Evolutionary conservation across 805 yeast species (phyloP).

Genomic region (Cyberlindnera euphorbiae): DNA sequence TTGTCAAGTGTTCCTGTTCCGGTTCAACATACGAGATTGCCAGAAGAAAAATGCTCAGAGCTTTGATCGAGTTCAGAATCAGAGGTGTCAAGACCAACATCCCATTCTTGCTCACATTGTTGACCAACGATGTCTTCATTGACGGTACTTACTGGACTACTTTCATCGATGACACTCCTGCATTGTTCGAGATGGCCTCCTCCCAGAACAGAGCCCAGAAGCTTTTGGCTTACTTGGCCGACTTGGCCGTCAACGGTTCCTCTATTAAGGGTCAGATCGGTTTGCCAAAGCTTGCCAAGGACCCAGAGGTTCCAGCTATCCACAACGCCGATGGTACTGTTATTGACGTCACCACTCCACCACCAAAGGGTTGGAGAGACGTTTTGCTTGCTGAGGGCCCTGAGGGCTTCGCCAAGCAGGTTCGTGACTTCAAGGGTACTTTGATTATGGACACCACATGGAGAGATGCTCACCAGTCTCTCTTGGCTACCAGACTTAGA

Average conservation of each 20-base stretch:
- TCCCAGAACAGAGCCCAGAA: constrained; percentile 98
- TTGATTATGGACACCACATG: constrained; percentile 97
- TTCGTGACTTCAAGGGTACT: constrained; percentile 79
- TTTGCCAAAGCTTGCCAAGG: constrained; percentile 71
- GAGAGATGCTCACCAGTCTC: constrained; percentile 99
- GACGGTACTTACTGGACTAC: constrained; percentile 95
- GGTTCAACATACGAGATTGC: constrained; percentile 96
- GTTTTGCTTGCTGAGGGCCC: constrained; percentile 83
- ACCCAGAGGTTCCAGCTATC: constrained; percentile 71
- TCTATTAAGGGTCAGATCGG: constrained; percentile 96
- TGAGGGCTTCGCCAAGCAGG: constrained; percentile 81
- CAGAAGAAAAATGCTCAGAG: constrained; percentile 95
- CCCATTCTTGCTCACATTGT: constrained; percentile 86
- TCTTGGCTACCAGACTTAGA: constrained; percentile 95
- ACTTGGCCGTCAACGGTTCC: constrained; percentile 92
- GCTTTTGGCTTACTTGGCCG: constrained; percentile 85
- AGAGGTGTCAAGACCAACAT: constrained; percentile 99
- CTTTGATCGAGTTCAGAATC: constrained; percentile 94
- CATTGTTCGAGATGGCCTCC: constrained; percentile 86
- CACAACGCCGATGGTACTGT: constrained; percentile 56
- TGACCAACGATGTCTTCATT: constrained; percentile 86
- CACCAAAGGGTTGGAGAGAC: constrained; percentile 89
- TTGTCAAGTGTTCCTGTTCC: constrained; percentile 96
- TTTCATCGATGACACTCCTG: constrained; percentile 96
- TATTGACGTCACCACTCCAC: constrained; percentile 50